A percentile compares a stretch with the other conserved stretches of the same genome.
Evolutionary conservation across 768 basidiomycete genomes (phyloP).

Genomic region (Hypsizygus marmoreus): DNA sequence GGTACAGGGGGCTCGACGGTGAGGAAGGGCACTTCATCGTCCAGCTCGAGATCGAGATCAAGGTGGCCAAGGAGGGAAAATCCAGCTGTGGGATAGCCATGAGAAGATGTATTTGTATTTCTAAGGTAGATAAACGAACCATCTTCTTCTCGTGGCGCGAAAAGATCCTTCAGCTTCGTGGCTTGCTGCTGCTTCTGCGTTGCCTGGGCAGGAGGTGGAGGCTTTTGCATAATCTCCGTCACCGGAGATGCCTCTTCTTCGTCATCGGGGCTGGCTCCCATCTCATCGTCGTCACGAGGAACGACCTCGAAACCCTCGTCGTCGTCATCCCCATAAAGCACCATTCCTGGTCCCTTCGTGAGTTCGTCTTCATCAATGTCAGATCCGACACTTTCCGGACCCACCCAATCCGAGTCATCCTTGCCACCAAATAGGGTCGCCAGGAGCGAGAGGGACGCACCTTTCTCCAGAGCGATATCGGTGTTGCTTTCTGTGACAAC

Average conservation of each 20-base stretch:
- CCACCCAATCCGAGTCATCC: conserved; percentile 58
- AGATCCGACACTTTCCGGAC: conserved; percentile 56
- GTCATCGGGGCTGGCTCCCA: conserved; percentile 1
- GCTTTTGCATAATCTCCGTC: conserved; percentile 5
- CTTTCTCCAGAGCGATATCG: conserved; percentile 47
- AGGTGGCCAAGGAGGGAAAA: conserved; percentile 81
- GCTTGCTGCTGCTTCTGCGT: conserved; percentile 12
- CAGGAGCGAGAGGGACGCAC: conserved; percentile 47
- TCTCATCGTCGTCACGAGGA: conserved; percentile 5
- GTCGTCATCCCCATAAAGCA: conserved; percentile 23
- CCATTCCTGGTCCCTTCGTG: conserved; percentile 21
- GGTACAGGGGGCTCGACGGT: no score
- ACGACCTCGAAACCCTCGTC: conserved; percentile 24
- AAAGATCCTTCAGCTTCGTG: conserved; percentile 67
- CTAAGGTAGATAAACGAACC: conserved; percentile 39
- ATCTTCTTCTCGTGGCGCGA: conserved; percentile 68
- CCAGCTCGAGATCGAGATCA: conserved; percentile 52
- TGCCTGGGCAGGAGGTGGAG: conserved; percentile 6
- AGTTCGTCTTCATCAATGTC: conserved; percentile 46
- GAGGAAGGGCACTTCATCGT: conserved; percentile 19
- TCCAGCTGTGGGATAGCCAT: conserved; percentile 38
- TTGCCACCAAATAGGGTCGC: conserved; percentile 52
- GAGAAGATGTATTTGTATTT: background rate
- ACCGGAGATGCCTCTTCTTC: conserved; percentile 4
- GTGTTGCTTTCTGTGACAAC: conserved; percentile 15